Evolutionary conservation across 768 basidiomycete species (phyloP), one percentile per base, ranked within the genome.

Genomic region (Boletus patriciae): DNA sequence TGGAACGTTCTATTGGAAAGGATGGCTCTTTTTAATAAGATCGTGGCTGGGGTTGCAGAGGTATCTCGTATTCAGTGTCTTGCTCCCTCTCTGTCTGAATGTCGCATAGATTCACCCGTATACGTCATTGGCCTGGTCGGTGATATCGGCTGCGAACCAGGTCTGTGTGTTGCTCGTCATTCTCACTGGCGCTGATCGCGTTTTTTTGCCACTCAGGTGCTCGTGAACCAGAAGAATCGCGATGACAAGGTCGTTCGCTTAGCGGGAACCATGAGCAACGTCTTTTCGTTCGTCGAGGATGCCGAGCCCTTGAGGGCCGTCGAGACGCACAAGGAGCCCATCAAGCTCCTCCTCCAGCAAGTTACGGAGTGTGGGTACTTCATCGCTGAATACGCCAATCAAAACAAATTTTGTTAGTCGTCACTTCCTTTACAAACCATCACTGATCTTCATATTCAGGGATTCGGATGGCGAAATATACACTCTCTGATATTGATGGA

Each of bases 21-120:
- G 27, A 34, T 61, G 15, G 45, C n/a, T 15, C n/a, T 43, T 18
- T 61, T 61, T 13, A 51, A 61, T 10, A 27, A 47, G n/a, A 43
- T 44, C n/a, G n/a, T n/a, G n/a, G n/a, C n/a, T n/a, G n/a, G n/a
- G n/a, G n/a, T 41, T 2, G 36, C 37, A n/a, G 8, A n/a, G n/a
- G n/a, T n/a, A n/a, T n/a, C n/a, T n/a, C n/a, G n/a, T n/a, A n/a
- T n/a, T n/a, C n/a, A n/a, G 7, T 12, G 25, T 18, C 12, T 31
- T 6, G 10, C 3, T 36, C 11, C 12, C 6, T 46, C 19, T 15
- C 18, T 9, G 18, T 27, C 54, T 57, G 27, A 61, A 37, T 8
- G 12, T 12, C 27, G 4, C 23, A 34, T n/a, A 62, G 60, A 41
- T 62, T 52, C 54, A 62, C 23, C 60, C 60, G 4, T 62, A 52